A percentile compares a stretch with the other conserved stretches of the same genome.
Conservation (phyloP, 768 basidiomycete genomes). For the Lactifluus echinatus region DNA sequence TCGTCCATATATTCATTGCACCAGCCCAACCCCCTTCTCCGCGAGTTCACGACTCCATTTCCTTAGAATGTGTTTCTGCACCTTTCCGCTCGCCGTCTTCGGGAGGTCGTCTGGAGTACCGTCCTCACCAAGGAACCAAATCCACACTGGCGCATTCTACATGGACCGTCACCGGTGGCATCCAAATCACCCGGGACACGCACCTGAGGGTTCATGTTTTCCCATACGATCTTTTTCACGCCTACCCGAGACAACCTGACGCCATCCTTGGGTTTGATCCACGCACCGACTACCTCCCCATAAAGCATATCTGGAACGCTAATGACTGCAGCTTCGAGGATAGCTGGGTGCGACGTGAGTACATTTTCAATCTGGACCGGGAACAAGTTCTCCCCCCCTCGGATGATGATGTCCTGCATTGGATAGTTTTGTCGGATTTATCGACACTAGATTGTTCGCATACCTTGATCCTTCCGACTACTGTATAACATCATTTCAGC, state of each 20-base stretch:
- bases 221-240: slow-evolving; percentile 44
- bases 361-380: slow-evolving; percentile 81
- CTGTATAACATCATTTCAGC: slow-evolving; percentile 30
- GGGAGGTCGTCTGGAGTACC: slow-evolving; percentile 51
- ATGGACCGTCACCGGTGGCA: not conserved
- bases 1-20: not conserved
- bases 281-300: slow-evolving; percentile 77
- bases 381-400: slow-evolving; percentile 83
- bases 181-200: slow-evolving; percentile 9
- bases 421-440: not conserved
- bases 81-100: slow-evolving; percentile 83
- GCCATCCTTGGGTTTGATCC: slow-evolving; percentile 43
- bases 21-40: slow-evolving; percentile 34
- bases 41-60: slow-evolving; percentile 56
- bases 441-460: not conserved
- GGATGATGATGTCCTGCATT: slow-evolving; percentile 72
- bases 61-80: slow-evolving; percentile 73
- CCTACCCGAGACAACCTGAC: slow-evolving; percentile 37
- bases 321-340: slow-evolving; percentile 67
- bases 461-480: slow-evolving; percentile 74
- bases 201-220: slow-evolving; percentile 75
- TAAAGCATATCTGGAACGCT: slow-evolving; percentile 59
- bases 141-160: slow-evolving; percentile 73
- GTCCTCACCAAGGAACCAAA: slow-evolving; percentile 75
- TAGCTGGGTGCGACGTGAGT: slow-evolving; percentile 42